Conservation (phyloP, 345 rosid genomes). For the Balakata baccata region DNA sequence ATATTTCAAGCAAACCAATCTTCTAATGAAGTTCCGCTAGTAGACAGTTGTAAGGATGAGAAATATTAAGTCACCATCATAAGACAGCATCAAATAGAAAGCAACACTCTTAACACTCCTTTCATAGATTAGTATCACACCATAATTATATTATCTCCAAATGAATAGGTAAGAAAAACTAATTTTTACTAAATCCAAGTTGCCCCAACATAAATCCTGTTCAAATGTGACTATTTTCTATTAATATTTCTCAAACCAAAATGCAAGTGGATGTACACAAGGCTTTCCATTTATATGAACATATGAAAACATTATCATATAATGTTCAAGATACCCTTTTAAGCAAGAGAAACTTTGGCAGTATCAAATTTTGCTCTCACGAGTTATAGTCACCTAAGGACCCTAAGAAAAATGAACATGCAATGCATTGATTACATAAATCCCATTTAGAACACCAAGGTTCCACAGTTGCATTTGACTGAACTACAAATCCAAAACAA, state of each 20-base stretch:
- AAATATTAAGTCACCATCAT: not conserved
- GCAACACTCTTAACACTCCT: not conserved
- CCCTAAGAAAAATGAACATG: not conserved
- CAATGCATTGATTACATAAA: not conserved
- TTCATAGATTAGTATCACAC: not conserved
- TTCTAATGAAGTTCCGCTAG: not conserved
- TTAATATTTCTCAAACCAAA: not conserved
- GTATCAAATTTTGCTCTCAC: no score
- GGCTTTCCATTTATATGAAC: no score
- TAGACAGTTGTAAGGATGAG: not conserved
- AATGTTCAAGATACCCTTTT: no score
- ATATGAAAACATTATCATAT: no score
- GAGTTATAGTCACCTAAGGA: no score
- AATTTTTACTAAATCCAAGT: not conserved
- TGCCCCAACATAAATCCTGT: no score
- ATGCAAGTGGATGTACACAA: not conserved
- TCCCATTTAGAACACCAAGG: not conserved
- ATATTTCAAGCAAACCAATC: slow-evolving; percentile 1
- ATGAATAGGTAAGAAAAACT: not conserved
- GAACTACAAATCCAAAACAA: not conserved
- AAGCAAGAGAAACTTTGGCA: no score
- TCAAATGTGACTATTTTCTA: not conserved
- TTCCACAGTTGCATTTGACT: not conserved
- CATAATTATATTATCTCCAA: not conserved
- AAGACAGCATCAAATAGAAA: not conserved